Evolutionary conservation across 495 filamentous ascomycete species (phyloP).

Genomic region (Aspergillus bridgeri): DNA sequence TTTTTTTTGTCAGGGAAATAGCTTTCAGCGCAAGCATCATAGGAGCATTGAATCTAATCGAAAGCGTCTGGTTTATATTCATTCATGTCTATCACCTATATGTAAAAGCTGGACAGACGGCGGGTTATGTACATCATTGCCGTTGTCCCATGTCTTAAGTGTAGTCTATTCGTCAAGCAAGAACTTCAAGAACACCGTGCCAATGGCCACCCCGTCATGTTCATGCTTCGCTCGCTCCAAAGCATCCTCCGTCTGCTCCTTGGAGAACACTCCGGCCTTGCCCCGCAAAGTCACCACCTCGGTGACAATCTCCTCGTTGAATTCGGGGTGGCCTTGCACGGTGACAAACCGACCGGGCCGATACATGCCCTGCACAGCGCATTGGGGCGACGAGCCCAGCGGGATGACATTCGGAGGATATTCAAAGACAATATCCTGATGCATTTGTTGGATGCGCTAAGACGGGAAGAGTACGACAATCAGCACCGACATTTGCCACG

Average conservation of each 20-base stretch:
- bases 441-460: slow-evolving; percentile 86
- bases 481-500: background rate
- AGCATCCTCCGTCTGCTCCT: slow-evolving; percentile 62
- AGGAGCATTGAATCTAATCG: background rate
- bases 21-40: background rate
- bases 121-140: background rate
- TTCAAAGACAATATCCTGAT: slow-evolving; percentile 71
- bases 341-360: slow-evolving; percentile 61
- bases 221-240: slow-evolving; percentile 58
- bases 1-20: background rate
- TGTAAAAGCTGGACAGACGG: background rate
- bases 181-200: slow-evolving; percentile 69
- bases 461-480: background rate
- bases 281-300: slow-evolving; percentile 64
- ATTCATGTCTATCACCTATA: background rate
- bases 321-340: slow-evolving; percentile 92
- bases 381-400: slow-evolving; percentile 64
- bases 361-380: slow-evolving; percentile 81
- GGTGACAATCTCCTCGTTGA: slow-evolving; percentile 67
- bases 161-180: slow-evolving; percentile 50
- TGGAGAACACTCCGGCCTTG: slow-evolving; percentile 59
- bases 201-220: slow-evolving; percentile 75
- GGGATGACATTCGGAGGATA: slow-evolving; percentile 58
- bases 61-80: background rate
- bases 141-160: background rate